phyloP scores from a whole-genome alignment of 1,284 basidiomycete genomes.

The Phellopilus nigrolimitatus region DNA sequence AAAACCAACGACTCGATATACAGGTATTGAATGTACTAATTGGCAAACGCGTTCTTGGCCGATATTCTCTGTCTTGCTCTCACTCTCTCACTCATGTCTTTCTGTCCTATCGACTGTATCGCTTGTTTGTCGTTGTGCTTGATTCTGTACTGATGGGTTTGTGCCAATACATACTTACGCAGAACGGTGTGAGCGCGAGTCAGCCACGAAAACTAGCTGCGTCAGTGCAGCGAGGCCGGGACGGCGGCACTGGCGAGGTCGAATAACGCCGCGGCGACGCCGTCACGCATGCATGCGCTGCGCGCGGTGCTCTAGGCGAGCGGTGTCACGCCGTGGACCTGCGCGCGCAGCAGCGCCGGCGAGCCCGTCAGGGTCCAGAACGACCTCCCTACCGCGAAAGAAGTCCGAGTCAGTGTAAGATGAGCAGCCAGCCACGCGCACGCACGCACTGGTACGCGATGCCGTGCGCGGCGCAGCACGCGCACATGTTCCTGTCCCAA shows the following conservation, averaged over 20 bases:
- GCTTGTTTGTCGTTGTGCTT: neutral
- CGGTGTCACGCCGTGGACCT: conserved; percentile 53
- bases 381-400: conserved; percentile 43
- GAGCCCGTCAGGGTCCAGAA: conserved; percentile 86
- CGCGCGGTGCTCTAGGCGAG: conserved; percentile 64
- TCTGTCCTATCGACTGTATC: neutral
- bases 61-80: neutral
- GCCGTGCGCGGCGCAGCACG: conserved; percentile 49
- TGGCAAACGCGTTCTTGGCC: neutral
- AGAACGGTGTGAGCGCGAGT: neutral
- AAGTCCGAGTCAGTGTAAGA: conserved; percentile 5
- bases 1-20: neutral
- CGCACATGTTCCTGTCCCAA: conserved; percentile 63
- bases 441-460: conserved; percentile 70
- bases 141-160: neutral
- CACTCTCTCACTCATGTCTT: neutral
- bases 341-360: conserved; percentile 55
- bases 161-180: neutral
- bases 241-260: too few species aligned
- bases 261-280: conserved; percentile 41
- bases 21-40: conserved; percentile 1
- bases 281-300: conserved; percentile 59
- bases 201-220: neutral
- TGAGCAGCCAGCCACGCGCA: conserved; percentile 8
- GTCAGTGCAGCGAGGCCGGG: too few species aligned